A percentile compares a stretch with the other conserved stretches of the same genome.
Conservation (phyloP, 495 filamentous ascomycete species). For the Talaromyces liani region DNA sequence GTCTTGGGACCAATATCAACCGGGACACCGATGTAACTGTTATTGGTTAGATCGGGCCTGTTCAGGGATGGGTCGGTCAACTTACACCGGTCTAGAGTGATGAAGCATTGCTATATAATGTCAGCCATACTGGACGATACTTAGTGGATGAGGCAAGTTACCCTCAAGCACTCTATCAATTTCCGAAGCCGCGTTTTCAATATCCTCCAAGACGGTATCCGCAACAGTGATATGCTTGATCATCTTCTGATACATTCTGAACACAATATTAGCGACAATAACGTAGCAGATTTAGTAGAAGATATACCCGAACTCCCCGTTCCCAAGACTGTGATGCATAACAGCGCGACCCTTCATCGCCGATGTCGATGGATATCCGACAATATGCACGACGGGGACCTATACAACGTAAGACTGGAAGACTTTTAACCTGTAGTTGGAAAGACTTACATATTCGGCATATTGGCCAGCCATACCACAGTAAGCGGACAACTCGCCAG, state of each 20-base stretch:
- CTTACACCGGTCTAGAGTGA: conserved; percentile 3
- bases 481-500: conserved; percentile 3
- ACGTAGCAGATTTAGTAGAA: too few species aligned
- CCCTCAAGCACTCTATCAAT: conserved; percentile 34
- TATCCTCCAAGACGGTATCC: conserved; percentile 24
- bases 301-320: neutral
- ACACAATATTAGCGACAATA: neutral
- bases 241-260: conserved; percentile 17
- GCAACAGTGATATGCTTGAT: conserved; percentile 24
- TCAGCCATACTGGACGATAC: neutral
- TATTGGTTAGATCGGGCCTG: neutral
- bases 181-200: conserved; percentile 22
- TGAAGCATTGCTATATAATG: conserved; percentile 2
- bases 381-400: conserved; percentile 8
- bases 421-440: too few species aligned
- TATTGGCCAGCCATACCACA: conserved; percentile 7
- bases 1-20: conserved; percentile 23
- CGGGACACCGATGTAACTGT: conserved; percentile 19
- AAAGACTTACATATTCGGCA: conserved; percentile 2
- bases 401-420: neutral
- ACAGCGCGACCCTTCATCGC: conserved; percentile 1
- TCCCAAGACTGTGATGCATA: conserved; percentile 6
- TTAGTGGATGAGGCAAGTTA: conserved; percentile 10
- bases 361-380: conserved; percentile 2
- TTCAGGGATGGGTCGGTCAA: neutral